A percentile compares a stretch with the other conserved stretches of the same genome.
phyloP scores from a whole-genome alignment of 371 early-diverging fungal species.

The Mortierella sp. region DNA sequence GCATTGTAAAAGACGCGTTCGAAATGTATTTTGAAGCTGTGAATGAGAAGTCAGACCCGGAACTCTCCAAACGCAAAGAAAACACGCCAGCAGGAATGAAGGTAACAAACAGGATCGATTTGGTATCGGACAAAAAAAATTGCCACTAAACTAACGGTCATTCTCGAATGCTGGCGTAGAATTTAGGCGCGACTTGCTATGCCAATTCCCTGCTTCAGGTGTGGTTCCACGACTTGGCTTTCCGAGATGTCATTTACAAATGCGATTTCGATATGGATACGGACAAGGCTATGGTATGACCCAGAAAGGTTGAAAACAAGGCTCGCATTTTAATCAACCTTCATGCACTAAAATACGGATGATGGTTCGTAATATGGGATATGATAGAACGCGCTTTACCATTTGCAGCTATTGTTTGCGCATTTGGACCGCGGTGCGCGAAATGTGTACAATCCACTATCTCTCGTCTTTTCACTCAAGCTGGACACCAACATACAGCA shows the following conservation, averaged over 20 bases:
- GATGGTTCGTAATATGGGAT: too few relatives aligned
- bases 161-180: slow-evolving; percentile 29
- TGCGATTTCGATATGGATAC: slow-evolving; percentile 11
- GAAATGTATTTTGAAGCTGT: slow-evolving; percentile 24
- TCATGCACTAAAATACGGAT: too few relatives aligned
- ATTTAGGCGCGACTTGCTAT: slow-evolving; percentile 67
- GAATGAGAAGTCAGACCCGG: slow-evolving; percentile 3
- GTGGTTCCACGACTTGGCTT: slow-evolving; percentile 59
- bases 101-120: neutral
- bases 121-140: slow-evolving; percentile 26
- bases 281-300: slow-evolving; percentile 40
- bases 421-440: slow-evolving; percentile 40
- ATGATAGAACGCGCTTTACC: slow-evolving; percentile 49
- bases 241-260: slow-evolving; percentile 49
- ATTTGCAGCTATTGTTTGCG: slow-evolving; percentile 54
- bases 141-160: neutral
- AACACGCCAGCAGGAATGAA: slow-evolving; percentile 40
- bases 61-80: slow-evolving; percentile 10
- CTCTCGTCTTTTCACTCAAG: slow-evolving; percentile 54
- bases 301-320: too few relatives aligned
- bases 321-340: too few relatives aligned
- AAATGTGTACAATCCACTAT: slow-evolving; percentile 46
- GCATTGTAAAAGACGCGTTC: slow-evolving; percentile 44
- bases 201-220: slow-evolving; percentile 59
- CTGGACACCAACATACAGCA: slow-evolving; percentile 58